Evolutionary conservation across 2,329 filamentous ascomycete genomes (phyloP), one percentile per base, ranked within the genome.

Genomic region (Ophioceras dolichostomum): DNA sequence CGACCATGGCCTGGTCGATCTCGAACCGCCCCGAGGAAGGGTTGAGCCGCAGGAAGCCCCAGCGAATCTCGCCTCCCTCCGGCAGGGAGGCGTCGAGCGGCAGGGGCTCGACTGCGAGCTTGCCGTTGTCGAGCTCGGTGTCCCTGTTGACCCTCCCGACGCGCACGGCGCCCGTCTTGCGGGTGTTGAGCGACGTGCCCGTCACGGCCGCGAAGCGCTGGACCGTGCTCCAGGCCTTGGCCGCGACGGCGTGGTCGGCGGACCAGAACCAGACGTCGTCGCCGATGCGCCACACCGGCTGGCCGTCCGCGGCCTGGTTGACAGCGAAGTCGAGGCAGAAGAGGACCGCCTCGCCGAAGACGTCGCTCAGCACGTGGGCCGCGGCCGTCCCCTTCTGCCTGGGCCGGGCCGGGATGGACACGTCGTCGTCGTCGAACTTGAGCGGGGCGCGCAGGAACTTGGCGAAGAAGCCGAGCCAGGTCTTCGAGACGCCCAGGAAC

Each of bases 221-320:
- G 43, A 83, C 64, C 0, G 70, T 61, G 14, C 64, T 49, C 79
- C 78, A 84, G 0, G 72, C 76, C 31, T 65, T 61, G 17, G 66
- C 60, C n/a, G 68, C 70, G 3, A 57, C 60, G 3, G 57, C 43
- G 34, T 76, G 67, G 5, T 72, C 61, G 6, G 34, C 39, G 14
- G 30, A 31, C 70, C 73, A 79, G 42, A 78, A 69, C 73, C 74
- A 79, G 42, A 79, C 67, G 48, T 79, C 75, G 47, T 80, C 76
- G 43, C 78, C 71, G 29, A 78, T 58, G 7, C 75, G 67, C 44
- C 75, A 75, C 24, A 79, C 56, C 18, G 65, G 61, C 2, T 58
- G 56, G 0, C 72, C 72, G 12, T 60, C 45, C 1, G 73, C 69
- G 10, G 56, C 54, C 42, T 68, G 64, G 41, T 78, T 79, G 40